A percentile compares a stretch with the other conserved stretches of the same genome.
These are phyloP conservation scores for Astrothelium subdiscretum DNA, from an alignment of 495 filamentous ascomycete species.

Conservation along the genomic window DNA sequence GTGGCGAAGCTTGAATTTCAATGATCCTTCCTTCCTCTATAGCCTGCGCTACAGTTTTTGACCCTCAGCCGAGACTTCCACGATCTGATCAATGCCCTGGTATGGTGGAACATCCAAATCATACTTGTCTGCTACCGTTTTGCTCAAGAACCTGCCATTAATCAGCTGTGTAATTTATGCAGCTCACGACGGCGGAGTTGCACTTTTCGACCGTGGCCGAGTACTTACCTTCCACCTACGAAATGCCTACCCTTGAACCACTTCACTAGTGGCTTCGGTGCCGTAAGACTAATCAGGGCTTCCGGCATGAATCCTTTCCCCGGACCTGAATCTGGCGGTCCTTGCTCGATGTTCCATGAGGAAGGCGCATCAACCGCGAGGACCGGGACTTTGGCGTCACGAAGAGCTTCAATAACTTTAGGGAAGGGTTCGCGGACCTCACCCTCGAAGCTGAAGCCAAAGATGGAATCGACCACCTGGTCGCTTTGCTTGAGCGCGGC, in stretches of 20 bases:
- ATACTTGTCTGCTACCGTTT: slow-evolving; percentile 75
- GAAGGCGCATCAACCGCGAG: slow-evolving; percentile 86
- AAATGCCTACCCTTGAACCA: slow-evolving; percentile 80
- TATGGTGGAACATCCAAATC: slow-evolving; percentile 73
- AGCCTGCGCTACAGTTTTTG: background rate
- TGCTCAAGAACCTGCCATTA: slow-evolving; percentile 57
- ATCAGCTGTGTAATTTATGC: background rate
- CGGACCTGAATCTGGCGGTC: slow-evolving; percentile 66
- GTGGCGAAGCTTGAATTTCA: no score
- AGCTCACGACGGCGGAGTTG: background rate
- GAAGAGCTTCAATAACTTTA: slow-evolving; percentile 63
- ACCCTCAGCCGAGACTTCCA: slow-evolving; percentile 53
- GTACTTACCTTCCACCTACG: slow-evolving; percentile 57
- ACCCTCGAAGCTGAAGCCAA: slow-evolving; percentile 92
- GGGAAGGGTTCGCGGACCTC: slow-evolving; percentile 84
- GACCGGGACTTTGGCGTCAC: slow-evolving; percentile 60
- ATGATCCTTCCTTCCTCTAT: background rate
- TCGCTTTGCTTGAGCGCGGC: slow-evolving; percentile 52
- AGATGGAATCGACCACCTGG: slow-evolving; percentile 87
- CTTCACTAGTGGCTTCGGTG: slow-evolving; percentile 85
- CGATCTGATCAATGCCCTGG: slow-evolving; percentile 77
- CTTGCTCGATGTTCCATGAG: slow-evolving; percentile 82
- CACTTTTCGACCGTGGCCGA: slow-evolving; percentile 11
- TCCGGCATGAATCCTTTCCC: slow-evolving; percentile 69
- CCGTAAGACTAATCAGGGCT: slow-evolving; percentile 77